These are phyloP conservation scores for Penicillium lagena DNA, from an alignment of 495 filamentous ascomycete genomes.

Conservation along the genomic window DNA sequence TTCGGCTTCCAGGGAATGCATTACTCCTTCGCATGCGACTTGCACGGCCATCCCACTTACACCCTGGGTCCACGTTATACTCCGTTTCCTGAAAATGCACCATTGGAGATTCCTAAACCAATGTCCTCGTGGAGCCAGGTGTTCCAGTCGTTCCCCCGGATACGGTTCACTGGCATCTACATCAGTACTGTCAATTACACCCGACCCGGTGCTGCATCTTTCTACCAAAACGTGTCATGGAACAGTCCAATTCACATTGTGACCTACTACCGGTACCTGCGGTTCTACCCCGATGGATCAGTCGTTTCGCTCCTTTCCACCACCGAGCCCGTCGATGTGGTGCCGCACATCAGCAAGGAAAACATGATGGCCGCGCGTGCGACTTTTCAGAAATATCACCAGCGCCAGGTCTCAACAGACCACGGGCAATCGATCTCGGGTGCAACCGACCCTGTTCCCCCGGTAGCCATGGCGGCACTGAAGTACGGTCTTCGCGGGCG, in stretches of 20 bases:
- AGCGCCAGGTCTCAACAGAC: constrained; percentile 25
- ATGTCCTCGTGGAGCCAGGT: constrained; percentile 50
- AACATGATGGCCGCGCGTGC: constrained; percentile 32
- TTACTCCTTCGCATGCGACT: constrained; percentile 62
- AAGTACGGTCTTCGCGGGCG: constrained; percentile 55
- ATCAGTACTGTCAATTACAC: constrained; percentile 96
- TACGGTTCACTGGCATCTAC: constrained; percentile 92
- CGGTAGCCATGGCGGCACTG: constrained; percentile 39
- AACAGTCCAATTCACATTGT: constrained; percentile 88
- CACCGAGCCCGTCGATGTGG: constrained; percentile 75
- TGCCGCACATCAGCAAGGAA: constrained; percentile 59
- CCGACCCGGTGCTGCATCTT: constrained; percentile 62
- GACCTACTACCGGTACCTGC: constrained; percentile 94
- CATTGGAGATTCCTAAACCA: constrained; percentile 30
- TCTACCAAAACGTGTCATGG: constrained; percentile 55
- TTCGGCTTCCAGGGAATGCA: constrained; percentile 82
- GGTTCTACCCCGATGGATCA: constrained; percentile 88
- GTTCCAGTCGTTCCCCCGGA: constrained; percentile 74
- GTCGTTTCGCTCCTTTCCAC: constrained; percentile 73
- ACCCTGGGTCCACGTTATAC: constrained; percentile 30
- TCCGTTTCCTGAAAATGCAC: constrained; percentile 27
- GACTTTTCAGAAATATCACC: constrained; percentile 21
- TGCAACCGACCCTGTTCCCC: constrained; percentile 25
- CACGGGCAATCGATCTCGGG: constrained; percentile 30
- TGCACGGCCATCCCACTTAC: constrained; percentile 54